Evolutionary conservation across 768 basidiomycete genomes (phyloP), one percentile per base, ranked within the genome.

Genomic region (Suillus weaverae): DNA sequence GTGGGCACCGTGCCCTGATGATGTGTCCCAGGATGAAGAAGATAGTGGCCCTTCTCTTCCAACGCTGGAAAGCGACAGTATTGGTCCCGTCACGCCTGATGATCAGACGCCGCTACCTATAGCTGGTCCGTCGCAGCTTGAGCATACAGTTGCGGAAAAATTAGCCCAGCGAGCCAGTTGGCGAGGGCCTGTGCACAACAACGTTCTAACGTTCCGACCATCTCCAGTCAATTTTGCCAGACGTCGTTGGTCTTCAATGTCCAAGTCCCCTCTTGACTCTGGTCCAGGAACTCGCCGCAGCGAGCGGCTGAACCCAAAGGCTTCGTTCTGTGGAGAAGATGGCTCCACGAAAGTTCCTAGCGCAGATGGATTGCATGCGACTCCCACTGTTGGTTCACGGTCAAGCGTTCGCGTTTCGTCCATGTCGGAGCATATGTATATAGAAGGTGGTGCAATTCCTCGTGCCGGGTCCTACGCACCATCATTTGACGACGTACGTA

Each of bases 221-320:
- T 85, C 86, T 43, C 88, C 88, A n/a, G 81, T 84, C 73, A 81
- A 82, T 68, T 88, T 86, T 71, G 87, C 88, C 9, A 83, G 82
- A 69, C 84, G 85, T 61, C 83, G 87, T 64, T 88, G 88, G 88
- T 82, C 78, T 66, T 82, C 81, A 48, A 70, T 74, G 26, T 71
- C 78, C 41, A 76, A 75, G 68, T 78, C 79, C 55, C 74, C 74
- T 41, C 66, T 76, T 62, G 76, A 75, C 48, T 73, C 75, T 64
- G 79, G 76, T 65, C 68, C 68, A 9, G 74, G 71, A 59, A 75
- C 73, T 33, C 77, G 75, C 51, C 76, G 75, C 50, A 76, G 76
- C 66, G 76, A 77, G 61, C 72, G 75, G 67, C 70, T 76, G 68
- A 76, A 75, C 64, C 76, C 76, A 60, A 71, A 70, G 66, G 57